Evolutionary conservation across 257 asterid genomes (phyloP), one percentile per base, ranked within the genome.

Genomic region (Capsicum rhomboideum): DNA sequence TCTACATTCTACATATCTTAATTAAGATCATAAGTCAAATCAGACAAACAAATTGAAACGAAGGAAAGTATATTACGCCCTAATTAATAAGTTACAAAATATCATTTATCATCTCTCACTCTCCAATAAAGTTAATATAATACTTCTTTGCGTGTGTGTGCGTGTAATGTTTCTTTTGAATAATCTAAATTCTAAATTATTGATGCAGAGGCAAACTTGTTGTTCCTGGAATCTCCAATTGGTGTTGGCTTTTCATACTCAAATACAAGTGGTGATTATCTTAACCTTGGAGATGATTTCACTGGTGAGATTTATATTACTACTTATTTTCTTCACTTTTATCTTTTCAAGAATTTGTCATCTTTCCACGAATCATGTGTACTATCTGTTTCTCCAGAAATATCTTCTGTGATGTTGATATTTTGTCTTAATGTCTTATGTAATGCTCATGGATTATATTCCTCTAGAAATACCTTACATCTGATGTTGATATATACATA

Each of bases 231-330:
- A 83, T 96, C 99, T 86, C 98, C 99, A 17, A 82, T 91, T 75
- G 99, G 99, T 84, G 98, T 94, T 81, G 98, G 99, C 84, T 96
- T 90, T 90, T 94, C 99, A 37, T 96, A 93, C 89, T 84, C 98
- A 40, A 91, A 96, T 31, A 91, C 95, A 21, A 93, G 92, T 72
- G 84, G 78, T 28, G 99, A 95, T 89, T 94, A 91, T 90, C 91
- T 90, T 85, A 88, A 40, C 72, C 87, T 95, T 34, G 99, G 98
- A 80, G 99, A 95, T 84, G 91, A 91, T 88, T 92, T 95, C 86
- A 90, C 99, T 80, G 97, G 98, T 92, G 78, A 88, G 79, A 61
- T 61, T 61, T 61, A 59, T 59, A 56, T 18, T 6, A 4, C 5
- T 2, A 16, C 83, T 11, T 66, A 8, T 55, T 37, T 28, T 34